Base-by-base conservation (phyloP, 2,329 filamentous ascomycete genomes). In the Claviceps citrina region DNA sequence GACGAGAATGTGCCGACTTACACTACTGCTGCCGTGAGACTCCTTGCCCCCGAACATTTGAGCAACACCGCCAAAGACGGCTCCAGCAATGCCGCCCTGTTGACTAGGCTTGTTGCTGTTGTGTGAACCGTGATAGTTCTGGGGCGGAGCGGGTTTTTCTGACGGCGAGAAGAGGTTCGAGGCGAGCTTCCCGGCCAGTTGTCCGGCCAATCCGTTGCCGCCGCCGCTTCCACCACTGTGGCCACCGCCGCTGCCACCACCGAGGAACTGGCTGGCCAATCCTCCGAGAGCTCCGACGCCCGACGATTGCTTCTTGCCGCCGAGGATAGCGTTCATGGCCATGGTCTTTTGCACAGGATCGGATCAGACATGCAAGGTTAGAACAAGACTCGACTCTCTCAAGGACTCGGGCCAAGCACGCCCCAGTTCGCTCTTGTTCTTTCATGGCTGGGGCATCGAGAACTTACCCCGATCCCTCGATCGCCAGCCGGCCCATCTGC, bases 401-500 rank as follows among this genome's bases (percentile, higher is more conserved):
- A n/a, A n/a, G n/a, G n/a, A n/a, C n/a, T n/a, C n/a, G n/a, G n/a
- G n/a, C n/a, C n/a, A n/a, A n/a, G n/a, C n/a, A n/a, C n/a, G n/a
- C n/a, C n/a, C n/a, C n/a, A n/a, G n/a, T n/a, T n/a, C n/a, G n/a
- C n/a, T n/a, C n/a, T n/a, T n/a, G n/a, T n/a, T n/a, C n/a, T n/a
- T n/a, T 20, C 31, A 34, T 24, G 20, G n/a, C n/a, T 31, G 7
- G 20, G 12, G 22, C 33, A 26, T 38, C 31, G 26, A 24, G n/a
- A 20, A 28, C 77, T 56, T 70, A 82, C 78, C 45, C 78, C 76
- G 41, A 83, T 59, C 31, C 77, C 73, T 46, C 78, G 68, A 38
- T 82, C 77, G 26, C 73, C 68, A 22, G 63, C 61, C 20, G 63
- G 65, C 4, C 71, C 71, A 46, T 70, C 68, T 16, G 63, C 49